Conservation (phyloP, 2,329 filamentous ascomycete species). For the Lecanicillium sp. region DNA sequence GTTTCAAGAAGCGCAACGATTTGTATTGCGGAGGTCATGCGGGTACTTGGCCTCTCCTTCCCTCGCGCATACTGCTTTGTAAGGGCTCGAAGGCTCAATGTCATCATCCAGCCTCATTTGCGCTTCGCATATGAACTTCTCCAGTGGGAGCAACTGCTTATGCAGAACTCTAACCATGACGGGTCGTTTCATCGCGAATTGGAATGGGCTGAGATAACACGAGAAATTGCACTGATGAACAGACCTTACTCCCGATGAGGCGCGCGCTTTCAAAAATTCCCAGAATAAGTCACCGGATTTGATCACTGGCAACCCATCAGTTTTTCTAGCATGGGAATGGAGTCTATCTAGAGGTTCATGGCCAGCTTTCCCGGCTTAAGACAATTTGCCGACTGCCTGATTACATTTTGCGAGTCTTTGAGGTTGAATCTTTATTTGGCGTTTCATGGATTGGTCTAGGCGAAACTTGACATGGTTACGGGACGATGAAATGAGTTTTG, state of each 20-base stretch:
- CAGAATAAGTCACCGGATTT: background rate
- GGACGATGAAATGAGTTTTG: no score
- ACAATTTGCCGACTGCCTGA: no score
- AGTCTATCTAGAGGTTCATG: no score
- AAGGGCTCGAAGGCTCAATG: conserved; percentile 82
- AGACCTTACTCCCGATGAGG: conserved; percentile 71
- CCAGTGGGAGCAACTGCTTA: conserved; percentile 85
- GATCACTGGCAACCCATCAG: no score
- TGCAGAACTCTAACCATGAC: conserved; percentile 38
- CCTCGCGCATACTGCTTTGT: conserved; percentile 95
- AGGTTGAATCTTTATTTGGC: no score
- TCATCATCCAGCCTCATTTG: conserved; percentile 96
- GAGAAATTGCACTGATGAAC: conserved; percentile 94
- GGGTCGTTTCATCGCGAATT: conserved; percentile 60
- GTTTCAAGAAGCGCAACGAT: conserved; percentile 95
- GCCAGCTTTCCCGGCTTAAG: no score
- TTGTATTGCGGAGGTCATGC: conserved; percentile 98
- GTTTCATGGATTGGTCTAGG: no score
- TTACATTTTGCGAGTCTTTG: no score
- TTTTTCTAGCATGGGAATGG: no score
- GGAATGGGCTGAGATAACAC: conserved; percentile 82
- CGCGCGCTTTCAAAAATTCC: background rate
- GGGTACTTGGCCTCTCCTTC: conserved; percentile 69
- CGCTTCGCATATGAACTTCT: conserved; percentile 91
- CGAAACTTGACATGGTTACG: no score